These are phyloP conservation scores for Cutaneotrichosporon arboriforme DNA, from an alignment of 1,284 basidiomycete genomes.

Conservation along the genomic window DNA sequence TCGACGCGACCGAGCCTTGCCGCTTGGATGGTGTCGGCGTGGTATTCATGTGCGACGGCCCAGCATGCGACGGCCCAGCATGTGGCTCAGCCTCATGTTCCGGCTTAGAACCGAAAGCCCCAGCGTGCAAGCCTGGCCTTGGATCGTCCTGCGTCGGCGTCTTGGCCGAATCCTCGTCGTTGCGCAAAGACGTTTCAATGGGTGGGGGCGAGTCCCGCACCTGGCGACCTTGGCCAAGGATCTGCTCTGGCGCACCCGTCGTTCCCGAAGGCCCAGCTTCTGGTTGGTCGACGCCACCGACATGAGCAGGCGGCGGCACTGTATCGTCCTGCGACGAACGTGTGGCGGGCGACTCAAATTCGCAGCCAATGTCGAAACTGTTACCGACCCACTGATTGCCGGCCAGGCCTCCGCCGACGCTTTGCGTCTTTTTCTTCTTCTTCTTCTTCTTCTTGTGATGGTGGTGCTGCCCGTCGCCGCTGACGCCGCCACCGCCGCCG, in stretches of 20 bases:
- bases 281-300: too few relatives aligned
- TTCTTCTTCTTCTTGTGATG: conserved; percentile 1
- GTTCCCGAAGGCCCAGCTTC: neutral
- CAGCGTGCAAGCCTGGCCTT: too few relatives aligned
- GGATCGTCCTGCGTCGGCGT: neutral
- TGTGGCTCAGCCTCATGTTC: too few relatives aligned
- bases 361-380: conserved; percentile 43
- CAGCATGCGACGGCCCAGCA: too few relatives aligned
- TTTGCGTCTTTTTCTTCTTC: conserved; percentile 16
- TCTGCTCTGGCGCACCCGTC: neutral
- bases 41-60: neutral
- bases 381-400: conserved; percentile 36
- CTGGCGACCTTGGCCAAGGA: neutral
- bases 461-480: neutral
- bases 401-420: conserved; percentile 3
- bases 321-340: too few relatives aligned
- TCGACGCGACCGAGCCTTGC: conserved; percentile 4
- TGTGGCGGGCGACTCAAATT: conserved; percentile 21
- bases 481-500: neutral
- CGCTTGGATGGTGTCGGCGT: neutral
- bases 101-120: too few relatives aligned
- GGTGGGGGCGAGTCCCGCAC: neutral
- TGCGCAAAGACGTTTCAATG: neutral
- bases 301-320: too few relatives aligned
- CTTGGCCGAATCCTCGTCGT: neutral